These are phyloP conservation scores for Serendipita vermifera DNA, from an alignment of 768 basidiomycete species.

Conservation along the genomic window DNA sequence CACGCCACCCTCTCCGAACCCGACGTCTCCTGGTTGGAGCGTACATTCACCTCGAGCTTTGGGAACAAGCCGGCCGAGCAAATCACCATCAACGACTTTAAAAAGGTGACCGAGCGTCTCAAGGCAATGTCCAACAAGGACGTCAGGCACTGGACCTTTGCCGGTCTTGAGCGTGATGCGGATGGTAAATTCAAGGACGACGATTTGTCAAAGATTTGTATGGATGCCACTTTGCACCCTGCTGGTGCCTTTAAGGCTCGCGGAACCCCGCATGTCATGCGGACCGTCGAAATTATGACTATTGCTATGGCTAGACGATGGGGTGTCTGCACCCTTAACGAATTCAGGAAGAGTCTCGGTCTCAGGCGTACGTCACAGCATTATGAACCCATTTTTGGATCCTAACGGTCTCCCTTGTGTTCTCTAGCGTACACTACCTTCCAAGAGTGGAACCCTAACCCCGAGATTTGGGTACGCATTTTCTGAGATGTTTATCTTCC, in stretches of 20 bases:
- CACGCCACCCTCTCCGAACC: slow-evolving; percentile 23
- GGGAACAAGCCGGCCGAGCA: slow-evolving; percentile 19
- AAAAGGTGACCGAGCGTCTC: neutral
- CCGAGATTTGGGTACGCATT: slow-evolving; percentile 42
- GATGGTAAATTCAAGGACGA: slow-evolving; percentile 18
- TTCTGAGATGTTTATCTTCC: no score
- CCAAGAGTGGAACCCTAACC: slow-evolving; percentile 69
- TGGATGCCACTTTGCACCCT: slow-evolving; percentile 32
- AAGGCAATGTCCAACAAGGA: neutral
- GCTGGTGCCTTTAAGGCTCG: slow-evolving; percentile 38
- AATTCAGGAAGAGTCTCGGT: slow-evolving; percentile 68
- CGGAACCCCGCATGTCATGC: slow-evolving; percentile 34
- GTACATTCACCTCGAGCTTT: slow-evolving; percentile 21
- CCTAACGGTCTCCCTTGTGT: slow-evolving; percentile 14
- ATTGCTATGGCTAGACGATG: slow-evolving; percentile 42
- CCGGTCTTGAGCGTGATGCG: slow-evolving; percentile 20
- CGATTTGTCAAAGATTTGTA: slow-evolving; percentile 31
- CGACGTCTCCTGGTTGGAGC: slow-evolving; percentile 25
- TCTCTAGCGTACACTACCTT: slow-evolving; percentile 50
- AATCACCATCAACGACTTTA: slow-evolving; percentile 10
- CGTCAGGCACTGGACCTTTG: slow-evolving; percentile 22
- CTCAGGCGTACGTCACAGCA: slow-evolving; percentile 60
- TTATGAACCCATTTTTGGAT: neutral
- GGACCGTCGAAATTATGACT: slow-evolving; percentile 43
- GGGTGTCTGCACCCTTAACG: slow-evolving; percentile 57